Evolutionary conservation across 2,329 filamentous ascomycete species (phyloP).

Genomic region (Alternaria ventricosa): DNA sequence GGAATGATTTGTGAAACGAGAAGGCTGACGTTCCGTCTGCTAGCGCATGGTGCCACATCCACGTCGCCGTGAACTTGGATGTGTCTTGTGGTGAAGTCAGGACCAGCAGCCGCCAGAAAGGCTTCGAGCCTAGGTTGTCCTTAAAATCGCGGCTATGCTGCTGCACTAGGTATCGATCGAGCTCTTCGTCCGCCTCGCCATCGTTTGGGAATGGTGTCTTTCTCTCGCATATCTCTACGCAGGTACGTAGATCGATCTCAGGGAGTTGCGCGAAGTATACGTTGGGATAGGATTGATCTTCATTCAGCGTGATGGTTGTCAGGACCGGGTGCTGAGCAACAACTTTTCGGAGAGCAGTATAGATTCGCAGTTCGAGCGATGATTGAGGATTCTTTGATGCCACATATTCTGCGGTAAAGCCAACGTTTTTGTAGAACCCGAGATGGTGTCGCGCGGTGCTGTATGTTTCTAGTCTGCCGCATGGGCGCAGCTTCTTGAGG

Average conservation of each 20-base stretch:
- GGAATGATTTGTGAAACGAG: constrained; percentile 54
- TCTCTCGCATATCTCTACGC: constrained; percentile 43
- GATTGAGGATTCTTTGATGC: neutral
- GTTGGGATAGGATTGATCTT: constrained; percentile 45
- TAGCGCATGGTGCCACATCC: constrained; percentile 58
- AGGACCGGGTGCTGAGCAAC: constrained; percentile 53
- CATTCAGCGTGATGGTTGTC: constrained; percentile 51
- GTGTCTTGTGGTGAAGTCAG: constrained; percentile 1
- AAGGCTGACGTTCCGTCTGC: constrained; percentile 56
- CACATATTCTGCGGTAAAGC: constrained; percentile 45
- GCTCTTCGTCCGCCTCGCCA: constrained; percentile 46
- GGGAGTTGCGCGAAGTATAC: constrained; percentile 56
- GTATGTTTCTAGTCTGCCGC: constrained; percentile 52
- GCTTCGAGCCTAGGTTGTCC: constrained; percentile 30
- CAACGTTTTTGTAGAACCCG: constrained; percentile 55
- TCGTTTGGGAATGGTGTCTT: constrained; percentile 17
- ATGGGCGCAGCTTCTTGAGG: constrained; percentile 26
- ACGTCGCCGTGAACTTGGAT: constrained; percentile 51
- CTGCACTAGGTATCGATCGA: constrained; percentile 50
- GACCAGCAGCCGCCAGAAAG: constrained; percentile 56
- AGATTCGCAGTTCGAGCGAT: constrained; percentile 42
- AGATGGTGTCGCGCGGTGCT: constrained; percentile 53
- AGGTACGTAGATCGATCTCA: constrained; percentile 49
- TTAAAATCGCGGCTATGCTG: constrained; percentile 53
- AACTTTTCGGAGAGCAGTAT: constrained; percentile 43